Conservation (phyloP, 768 basidiomycete species). For the Agrocybe pediades region DNA sequence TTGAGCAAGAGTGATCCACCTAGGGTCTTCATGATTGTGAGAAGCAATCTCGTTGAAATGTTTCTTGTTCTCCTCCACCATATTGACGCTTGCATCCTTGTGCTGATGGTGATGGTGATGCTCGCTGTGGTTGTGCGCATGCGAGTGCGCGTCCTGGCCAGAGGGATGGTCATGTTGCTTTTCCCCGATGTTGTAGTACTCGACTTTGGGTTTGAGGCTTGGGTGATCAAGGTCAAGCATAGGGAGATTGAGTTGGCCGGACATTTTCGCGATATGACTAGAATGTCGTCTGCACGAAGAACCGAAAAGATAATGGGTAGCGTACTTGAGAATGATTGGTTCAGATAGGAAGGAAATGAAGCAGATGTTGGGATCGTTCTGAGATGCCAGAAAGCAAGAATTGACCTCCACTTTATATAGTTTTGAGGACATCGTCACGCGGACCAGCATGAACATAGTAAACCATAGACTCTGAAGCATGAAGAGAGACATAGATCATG, state of each 20-base stretch:
- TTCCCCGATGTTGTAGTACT: not conserved
- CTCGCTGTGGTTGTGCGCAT: no score
- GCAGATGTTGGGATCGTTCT: no score
- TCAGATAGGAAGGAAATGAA: no score
- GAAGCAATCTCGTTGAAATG: constrained; percentile 31
- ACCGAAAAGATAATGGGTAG: not conserved
- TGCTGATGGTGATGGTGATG: not conserved
- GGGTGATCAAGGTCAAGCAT: not conserved
- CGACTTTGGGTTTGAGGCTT: not conserved
- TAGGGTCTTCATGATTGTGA: constrained; percentile 18
- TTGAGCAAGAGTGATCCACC: constrained; percentile 25
- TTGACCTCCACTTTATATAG: no score
- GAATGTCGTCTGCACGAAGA: not conserved
- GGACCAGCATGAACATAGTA: no score
- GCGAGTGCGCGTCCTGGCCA: not conserved
- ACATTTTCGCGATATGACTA: not conserved
- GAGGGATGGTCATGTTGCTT: not conserved
- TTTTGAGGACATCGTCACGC: no score
- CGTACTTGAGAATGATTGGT: no score
- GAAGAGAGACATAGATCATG: no score
- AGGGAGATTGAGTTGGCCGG: not conserved
- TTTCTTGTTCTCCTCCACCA: constrained; percentile 35
- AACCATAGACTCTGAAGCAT: no score
- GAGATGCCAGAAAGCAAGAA: no score
- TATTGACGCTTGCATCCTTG: constrained; percentile 18